Conservation (phyloP, 1,139 yeast genomes). For the Kurtzmaniella quercitrusa region DNA sequence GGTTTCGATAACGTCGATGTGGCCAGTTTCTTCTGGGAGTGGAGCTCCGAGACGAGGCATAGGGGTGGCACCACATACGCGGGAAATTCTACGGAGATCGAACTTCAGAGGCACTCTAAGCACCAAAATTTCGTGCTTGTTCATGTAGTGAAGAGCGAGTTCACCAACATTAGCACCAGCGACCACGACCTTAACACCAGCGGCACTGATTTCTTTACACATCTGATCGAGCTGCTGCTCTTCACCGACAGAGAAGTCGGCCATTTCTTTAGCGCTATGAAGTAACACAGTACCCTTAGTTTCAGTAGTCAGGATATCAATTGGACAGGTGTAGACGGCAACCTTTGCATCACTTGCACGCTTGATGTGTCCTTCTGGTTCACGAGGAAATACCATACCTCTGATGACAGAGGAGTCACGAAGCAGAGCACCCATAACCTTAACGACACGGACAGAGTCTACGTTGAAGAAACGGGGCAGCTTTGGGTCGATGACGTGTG, state of each 20-base stretch:
- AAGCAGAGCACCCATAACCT: conserved; percentile 90
- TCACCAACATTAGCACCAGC: conserved; percentile 96
- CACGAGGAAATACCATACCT: conserved; percentile 98
- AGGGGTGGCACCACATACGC: conserved; percentile 98
- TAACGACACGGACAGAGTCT: conserved; percentile 90
- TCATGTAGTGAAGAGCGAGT: conserved; percentile 86
- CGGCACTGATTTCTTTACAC: conserved; percentile 76
- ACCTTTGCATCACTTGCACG: conserved; percentile 66
- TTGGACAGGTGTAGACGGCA: conserved; percentile 89
- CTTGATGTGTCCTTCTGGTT: conserved; percentile 88
- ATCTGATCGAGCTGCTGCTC: conserved; percentile 88
- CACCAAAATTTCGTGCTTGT: conserved; percentile 79
- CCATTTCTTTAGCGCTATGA: conserved; percentile 95
- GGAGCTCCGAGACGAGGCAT: conserved; percentile 95
- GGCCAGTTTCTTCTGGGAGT: conserved; percentile 90
- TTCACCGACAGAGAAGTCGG: conserved; percentile 93
- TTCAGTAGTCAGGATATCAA: conserved; percentile 92
- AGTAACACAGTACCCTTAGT: conserved; percentile 95
- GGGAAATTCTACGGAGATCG: conserved; percentile 87
- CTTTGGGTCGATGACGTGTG: conserved; percentile 68
- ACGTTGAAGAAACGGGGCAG: conserved; percentile 67
- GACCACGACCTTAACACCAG: conserved; percentile 83
- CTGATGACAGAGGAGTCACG: conserved; percentile 73
- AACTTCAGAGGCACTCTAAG: conserved; percentile 90
- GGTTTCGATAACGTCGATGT: conserved; percentile 83